Evolutionary conservation across 768 basidiomycete genomes (phyloP).

Genomic region (Kwoniella dendrophila): DNA sequence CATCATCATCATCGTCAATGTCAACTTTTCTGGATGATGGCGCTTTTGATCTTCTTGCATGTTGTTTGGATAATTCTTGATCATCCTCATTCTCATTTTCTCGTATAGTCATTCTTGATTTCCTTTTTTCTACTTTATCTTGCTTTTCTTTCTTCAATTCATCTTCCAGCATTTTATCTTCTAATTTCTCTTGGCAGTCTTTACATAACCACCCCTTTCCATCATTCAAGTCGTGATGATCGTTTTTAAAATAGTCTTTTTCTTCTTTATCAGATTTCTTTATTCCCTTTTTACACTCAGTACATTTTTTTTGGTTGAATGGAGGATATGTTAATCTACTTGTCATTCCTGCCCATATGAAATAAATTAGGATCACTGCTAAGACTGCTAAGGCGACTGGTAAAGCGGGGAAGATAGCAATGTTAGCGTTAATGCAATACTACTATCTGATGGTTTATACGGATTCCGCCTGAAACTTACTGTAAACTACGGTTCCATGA

Average conservation of each 20-base stretch:
- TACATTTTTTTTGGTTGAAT: conserved; percentile 20
- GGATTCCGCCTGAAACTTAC: background rate
- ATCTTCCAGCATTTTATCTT: conserved; percentile 4
- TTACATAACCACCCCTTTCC: conserved; percentile 13
- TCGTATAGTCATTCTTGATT: background rate
- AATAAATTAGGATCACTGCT: background rate
- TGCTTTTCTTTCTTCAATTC: background rate
- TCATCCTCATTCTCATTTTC: background rate
- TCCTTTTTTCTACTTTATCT: background rate
- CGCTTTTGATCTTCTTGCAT: conserved; percentile 4
- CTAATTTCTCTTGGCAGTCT: conserved; percentile 9
- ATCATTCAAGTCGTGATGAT: background rate
- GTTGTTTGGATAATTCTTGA: no score
- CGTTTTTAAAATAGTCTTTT: conserved; percentile 16
- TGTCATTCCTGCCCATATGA: conserved; percentile 14
- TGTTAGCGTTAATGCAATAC: no score
- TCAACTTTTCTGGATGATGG: background rate
- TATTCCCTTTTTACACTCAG: conserved; percentile 14
- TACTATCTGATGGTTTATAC: no score
- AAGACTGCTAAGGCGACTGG: conserved; percentile 16
- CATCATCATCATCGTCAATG: background rate
- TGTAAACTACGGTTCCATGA: conserved; percentile 13
- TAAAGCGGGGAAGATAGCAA: background rate
- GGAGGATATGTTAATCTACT: conserved; percentile 17
- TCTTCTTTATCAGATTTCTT: conserved; percentile 4